Evolutionary conservation across 352 stramenopile species (phyloP).

Genomic region (Globisporangium lucens): DNA sequence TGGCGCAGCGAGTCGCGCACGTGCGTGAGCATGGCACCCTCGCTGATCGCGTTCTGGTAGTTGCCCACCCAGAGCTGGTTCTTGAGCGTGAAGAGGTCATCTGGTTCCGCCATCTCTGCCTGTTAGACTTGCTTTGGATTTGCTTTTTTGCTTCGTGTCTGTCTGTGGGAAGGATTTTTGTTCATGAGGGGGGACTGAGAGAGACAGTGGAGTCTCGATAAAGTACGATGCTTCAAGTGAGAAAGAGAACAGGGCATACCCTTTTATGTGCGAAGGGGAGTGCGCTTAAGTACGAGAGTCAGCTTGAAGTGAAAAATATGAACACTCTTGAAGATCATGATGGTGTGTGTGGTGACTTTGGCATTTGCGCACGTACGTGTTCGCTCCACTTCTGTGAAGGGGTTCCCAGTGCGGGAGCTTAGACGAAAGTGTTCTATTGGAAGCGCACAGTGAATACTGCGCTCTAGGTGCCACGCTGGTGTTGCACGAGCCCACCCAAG

Average conservation of each 20-base stretch:
- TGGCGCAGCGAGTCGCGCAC: constrained; percentile 82
- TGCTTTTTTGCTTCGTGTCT: background rate
- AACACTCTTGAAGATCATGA: background rate
- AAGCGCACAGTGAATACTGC: background rate
- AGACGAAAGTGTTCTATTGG: background rate
- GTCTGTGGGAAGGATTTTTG: constrained; percentile 3
- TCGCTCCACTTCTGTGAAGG: too few relatives aligned
- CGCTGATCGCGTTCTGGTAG: constrained; percentile 93
- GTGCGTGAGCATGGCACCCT: constrained; percentile 86
- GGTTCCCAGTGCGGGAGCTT: background rate
- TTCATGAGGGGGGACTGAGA: background rate
- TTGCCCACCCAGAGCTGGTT: constrained; percentile 97
- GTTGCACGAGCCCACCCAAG: background rate
- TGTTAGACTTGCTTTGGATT: background rate
- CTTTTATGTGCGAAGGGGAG: background rate
- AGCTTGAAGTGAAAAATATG: background rate
- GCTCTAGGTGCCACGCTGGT: background rate
- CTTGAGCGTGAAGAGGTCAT: constrained; percentile 98
- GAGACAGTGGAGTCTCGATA: background rate
- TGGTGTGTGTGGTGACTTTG: too few relatives aligned
- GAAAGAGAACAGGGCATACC: background rate
- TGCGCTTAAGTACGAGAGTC: constrained; percentile 3
- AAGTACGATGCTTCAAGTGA: constrained; percentile 4
- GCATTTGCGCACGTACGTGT: too few relatives aligned
- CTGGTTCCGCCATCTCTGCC: constrained; percentile 85